Conservation (phyloP, 805 yeast species). For the Cyberlindnera euphorbiae region DNA sequence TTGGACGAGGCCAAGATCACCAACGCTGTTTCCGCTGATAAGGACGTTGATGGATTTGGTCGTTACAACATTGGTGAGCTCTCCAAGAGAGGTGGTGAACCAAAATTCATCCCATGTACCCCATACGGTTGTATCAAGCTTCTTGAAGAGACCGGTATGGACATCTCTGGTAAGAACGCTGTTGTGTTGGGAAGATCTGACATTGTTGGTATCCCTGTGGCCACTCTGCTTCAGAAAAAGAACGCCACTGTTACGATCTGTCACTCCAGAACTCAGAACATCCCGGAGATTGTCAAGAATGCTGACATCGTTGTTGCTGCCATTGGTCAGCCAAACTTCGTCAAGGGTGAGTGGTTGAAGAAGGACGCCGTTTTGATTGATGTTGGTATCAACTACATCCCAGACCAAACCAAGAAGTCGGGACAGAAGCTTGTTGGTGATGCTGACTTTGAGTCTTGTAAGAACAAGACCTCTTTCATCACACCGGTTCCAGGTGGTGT, state of each 20-base stretch:
- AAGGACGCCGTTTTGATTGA: conserved; percentile 67
- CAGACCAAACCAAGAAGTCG: conserved; percentile 59
- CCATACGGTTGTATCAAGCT: conserved; percentile 76
- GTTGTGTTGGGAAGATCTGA: conserved; percentile 83
- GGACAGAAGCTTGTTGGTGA: conserved; percentile 77
- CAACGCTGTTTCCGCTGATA: conserved; percentile 56
- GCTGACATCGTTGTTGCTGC: conserved; percentile 82
- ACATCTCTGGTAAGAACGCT: conserved; percentile 63
- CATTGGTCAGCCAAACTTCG: conserved; percentile 65
- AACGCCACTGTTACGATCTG: conserved; percentile 75
- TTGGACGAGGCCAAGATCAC: conserved; percentile 65
- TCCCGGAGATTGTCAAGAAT: conserved; percentile 44
- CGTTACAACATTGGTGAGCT: conserved; percentile 75
- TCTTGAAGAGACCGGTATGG: conserved; percentile 50
- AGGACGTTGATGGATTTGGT: conserved; percentile 84
- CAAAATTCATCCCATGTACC: conserved; percentile 74
- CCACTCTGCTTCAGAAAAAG: conserved; percentile 61
- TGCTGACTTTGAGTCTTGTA: conserved; percentile 58
- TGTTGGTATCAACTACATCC: conserved; percentile 77
- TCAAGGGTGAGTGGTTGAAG: conserved; percentile 73
- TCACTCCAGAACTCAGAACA: conserved; percentile 59
- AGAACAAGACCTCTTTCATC: conserved; percentile 51
- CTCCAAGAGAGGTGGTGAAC: conserved; percentile 66
- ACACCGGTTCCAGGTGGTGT: conserved; percentile 95
- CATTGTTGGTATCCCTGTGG: conserved; percentile 80